Conservation (phyloP, 768 basidiomycete genomes). For the Phaeotremella fagi region DNA sequence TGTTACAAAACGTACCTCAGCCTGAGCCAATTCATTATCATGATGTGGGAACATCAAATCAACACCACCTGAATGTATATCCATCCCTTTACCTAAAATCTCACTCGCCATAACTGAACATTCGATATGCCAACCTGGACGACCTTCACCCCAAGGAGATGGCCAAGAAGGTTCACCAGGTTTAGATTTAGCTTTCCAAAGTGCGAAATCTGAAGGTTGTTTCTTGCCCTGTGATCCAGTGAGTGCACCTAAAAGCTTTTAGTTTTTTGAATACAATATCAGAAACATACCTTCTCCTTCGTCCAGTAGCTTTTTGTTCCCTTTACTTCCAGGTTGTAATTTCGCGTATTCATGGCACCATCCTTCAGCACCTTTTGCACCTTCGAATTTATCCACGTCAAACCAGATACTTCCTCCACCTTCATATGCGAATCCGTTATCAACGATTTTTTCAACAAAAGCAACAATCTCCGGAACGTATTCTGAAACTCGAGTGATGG, state of each 20-base stretch:
- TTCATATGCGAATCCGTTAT: slow-evolving; percentile 78
- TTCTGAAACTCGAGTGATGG: slow-evolving; percentile 89
- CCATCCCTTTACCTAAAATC: slow-evolving; percentile 82
- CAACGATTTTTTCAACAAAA: slow-evolving; percentile 78
- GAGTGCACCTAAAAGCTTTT: slow-evolving; percentile 54
- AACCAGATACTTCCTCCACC: slow-evolving; percentile 86
- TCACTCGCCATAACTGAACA: slow-evolving; percentile 97
- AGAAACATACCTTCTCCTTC: slow-evolving; percentile 76
- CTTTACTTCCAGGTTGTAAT: slow-evolving; percentile 92
- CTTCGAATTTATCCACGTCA: slow-evolving; percentile 76
- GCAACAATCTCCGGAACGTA: slow-evolving; percentile 91
- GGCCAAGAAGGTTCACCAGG: slow-evolving; percentile 95
- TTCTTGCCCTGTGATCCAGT: slow-evolving; percentile 61
- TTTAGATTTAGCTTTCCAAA: slow-evolving; percentile 91
- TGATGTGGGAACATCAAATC: slow-evolving; percentile 99
- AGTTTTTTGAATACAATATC: neutral
- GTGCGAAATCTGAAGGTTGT: slow-evolving; percentile 86
- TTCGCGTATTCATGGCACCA: slow-evolving; percentile 80
- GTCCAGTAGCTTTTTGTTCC: slow-evolving; percentile 79
- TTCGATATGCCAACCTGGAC: slow-evolving; percentile 99
- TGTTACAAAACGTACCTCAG: slow-evolving; percentile 68
- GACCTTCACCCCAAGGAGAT: slow-evolving; percentile 91
- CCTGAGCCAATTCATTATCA: slow-evolving; percentile 97
- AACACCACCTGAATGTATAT: slow-evolving; percentile 95
- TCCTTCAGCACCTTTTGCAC: slow-evolving; percentile 50